Base-by-base conservation (phyloP, 2,329 filamentous ascomycete species). In the Cladosporium velox region DNA sequence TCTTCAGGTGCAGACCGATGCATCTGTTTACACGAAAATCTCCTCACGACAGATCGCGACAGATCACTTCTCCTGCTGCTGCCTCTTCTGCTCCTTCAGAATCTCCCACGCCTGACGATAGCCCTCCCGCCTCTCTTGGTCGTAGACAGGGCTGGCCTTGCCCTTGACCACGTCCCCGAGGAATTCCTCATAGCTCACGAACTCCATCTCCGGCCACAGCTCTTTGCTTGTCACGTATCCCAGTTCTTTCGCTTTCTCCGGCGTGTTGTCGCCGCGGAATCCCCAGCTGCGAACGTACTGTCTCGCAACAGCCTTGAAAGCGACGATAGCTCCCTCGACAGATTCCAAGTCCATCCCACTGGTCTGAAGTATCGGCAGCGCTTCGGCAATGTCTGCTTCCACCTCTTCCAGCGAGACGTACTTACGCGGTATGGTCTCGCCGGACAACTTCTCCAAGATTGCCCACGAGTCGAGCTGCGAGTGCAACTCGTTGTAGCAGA, bases 181-280 rank as follows among this genome's bases (percentile, higher is more conserved):
- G 66, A 79, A 83, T 6, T 77, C 75, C 66, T 74, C 73, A 69
- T 82, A 80, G 21, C 74, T 74, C 35, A 71, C 78, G 1, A 76
- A 77, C 62, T 79, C 67, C 64, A 86, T 77, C 24, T 85, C 83
- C 3, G 85, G 85, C 70, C 86, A 87, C 28, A 87, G 75, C 21
- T 87, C 82, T 69, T 81, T 82, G 35, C 77, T 79, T 64, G 80
- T 77, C 21, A 87, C 66, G 71, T 87, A 73, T 1, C 72, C 72
- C 5, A 88, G 76, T 67, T 86, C 87, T 59, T 79, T 77, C 12
- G 86, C 86, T 67, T 81, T 78, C 64, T 84, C 81, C 0, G 81
- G 83, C 11, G 77, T 82, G 72, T 86, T 86, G 68, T 88, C 85
- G 1, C 80, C 82, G 1, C 85, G 78, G 26, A 86, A 70, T 18